A percentile compares a stretch with the other conserved stretches of the same genome.
Conservation (phyloP, 2,329 filamentous ascomycete genomes). For the Apiospora pterosperma region DNA sequence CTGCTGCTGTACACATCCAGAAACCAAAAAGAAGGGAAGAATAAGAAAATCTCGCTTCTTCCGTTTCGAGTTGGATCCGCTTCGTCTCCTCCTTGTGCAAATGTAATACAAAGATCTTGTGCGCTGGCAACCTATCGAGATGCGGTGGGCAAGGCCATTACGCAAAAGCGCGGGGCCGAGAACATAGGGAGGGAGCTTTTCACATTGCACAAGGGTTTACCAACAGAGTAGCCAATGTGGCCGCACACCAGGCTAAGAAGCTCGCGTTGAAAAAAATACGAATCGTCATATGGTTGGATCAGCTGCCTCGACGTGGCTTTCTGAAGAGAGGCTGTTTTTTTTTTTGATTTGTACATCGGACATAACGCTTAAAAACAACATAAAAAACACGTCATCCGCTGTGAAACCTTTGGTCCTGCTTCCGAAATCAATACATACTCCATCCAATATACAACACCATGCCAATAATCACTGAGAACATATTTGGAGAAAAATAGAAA, state of each 20-base stretch:
- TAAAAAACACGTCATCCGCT: not conserved
- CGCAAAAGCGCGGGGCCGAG: not conserved
- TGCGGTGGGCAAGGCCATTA: not conserved
- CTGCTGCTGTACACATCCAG: not conserved
- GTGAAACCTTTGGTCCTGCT: not conserved
- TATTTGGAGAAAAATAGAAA: too few relatives aligned
- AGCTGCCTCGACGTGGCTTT: not conserved
- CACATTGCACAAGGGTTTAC: not conserved
- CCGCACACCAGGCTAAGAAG: not conserved
- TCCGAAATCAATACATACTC: not conserved
- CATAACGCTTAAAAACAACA: not conserved
- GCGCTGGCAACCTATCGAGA: conserved; percentile 1
- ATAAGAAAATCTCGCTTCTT: not conserved
- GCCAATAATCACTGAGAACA: not conserved
- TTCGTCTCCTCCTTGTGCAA: not conserved
- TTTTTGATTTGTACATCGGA: not conserved
- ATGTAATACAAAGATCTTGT: conserved; percentile 5
- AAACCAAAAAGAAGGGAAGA: not conserved
- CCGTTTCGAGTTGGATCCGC: conserved; percentile 5
- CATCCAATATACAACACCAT: not conserved
- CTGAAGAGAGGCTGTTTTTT: not conserved
- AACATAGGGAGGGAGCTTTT: not conserved
- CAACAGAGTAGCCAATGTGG: not conserved
- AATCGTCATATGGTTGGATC: not conserved
- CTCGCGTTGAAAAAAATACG: not conserved